These are phyloP conservation scores for Neurospora sp. DNA, from an alignment of 495 filamentous ascomycete species.

Conservation along the genomic window DNA sequence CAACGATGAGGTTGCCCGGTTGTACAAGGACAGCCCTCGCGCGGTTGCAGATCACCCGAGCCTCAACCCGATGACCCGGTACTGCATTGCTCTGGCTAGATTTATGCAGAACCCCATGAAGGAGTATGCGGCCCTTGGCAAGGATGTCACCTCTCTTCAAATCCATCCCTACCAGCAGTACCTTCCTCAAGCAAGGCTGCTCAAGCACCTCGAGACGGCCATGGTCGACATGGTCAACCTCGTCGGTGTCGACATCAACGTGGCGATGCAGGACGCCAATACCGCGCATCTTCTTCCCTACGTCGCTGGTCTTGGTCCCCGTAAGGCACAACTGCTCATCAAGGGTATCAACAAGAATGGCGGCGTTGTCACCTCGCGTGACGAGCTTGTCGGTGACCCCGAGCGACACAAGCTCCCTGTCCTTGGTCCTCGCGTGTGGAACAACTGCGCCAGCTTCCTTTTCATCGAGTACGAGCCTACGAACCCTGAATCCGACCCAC, in stretches of 20 bases:
- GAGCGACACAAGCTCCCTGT: conserved; percentile 67
- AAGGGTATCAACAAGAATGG: conserved; percentile 85
- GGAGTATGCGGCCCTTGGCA: conserved; percentile 86
- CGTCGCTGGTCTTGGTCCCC: conserved; percentile 83
- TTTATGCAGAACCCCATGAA: conserved; percentile 92
- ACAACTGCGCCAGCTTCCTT: conserved; percentile 92
- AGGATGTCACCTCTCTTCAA: conserved; percentile 72
- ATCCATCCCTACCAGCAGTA: conserved; percentile 88
- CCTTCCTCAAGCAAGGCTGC: conserved; percentile 72
- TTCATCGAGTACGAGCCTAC: conserved; percentile 76
- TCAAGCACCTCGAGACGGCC: conserved; percentile 78
- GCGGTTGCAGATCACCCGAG: conserved; percentile 74
- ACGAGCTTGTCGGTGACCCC: conserved; percentile 77
- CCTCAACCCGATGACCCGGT: conserved; percentile 63
- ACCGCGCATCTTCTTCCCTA: conserved; percentile 84
- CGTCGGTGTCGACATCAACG: conserved; percentile 88
- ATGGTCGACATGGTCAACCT: conserved; percentile 98
- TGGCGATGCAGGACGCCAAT: conserved; percentile 67
- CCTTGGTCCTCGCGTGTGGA: conserved; percentile 83
- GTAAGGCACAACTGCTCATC: conserved; percentile 78
- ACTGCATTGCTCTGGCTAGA: conserved; percentile 78
- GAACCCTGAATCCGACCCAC: conserved; percentile 72
- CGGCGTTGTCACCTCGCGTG: conserved; percentile 67
- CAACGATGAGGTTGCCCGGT: conserved; percentile 88
- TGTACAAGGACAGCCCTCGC: conserved; percentile 83